Conservation (phyloP, 495 filamentous ascomycete species). For the Chaetomidium leptoderma region DNA sequence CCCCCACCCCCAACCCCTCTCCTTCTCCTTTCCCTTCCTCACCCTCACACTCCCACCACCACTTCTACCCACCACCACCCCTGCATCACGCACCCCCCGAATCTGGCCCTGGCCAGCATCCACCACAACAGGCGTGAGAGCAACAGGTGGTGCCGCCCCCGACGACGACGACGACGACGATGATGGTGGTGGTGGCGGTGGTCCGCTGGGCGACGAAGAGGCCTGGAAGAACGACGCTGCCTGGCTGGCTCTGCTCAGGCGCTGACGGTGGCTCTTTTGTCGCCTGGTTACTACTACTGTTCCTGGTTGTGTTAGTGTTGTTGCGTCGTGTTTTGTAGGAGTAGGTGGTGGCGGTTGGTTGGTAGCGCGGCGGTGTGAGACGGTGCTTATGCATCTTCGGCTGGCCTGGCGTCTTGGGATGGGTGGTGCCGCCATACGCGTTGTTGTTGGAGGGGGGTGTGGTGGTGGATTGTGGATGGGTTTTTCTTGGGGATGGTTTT, state of each 20-base stretch:
- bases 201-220: neutral
- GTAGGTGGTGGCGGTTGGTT: too few species aligned
- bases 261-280: neutral
- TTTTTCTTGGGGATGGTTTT: neutral
- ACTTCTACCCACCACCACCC: neutral
- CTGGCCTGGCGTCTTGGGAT: constrained; percentile 34
- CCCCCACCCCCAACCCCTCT: constrained; percentile 20
- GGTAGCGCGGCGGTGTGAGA: neutral
- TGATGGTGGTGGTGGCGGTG: neutral
- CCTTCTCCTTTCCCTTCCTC: constrained; percentile 18
- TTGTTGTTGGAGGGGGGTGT: neutral
- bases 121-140: constrained; percentile 1
- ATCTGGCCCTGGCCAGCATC: neutral
- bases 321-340: neutral
- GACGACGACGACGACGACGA: too few species aligned
- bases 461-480: neutral
- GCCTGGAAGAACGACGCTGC: neutral
- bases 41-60: constrained; percentile 4
- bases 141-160: neutral
- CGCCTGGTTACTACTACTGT: neutral
- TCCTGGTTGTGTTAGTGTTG: neutral
- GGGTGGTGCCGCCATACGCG: constrained; percentile 23
- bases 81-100: neutral
- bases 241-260: neutral
- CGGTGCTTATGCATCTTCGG: constrained; percentile 12